Conservation (phyloP, 768 basidiomycete genomes). For the Rhodotorula babjevae region DNA sequence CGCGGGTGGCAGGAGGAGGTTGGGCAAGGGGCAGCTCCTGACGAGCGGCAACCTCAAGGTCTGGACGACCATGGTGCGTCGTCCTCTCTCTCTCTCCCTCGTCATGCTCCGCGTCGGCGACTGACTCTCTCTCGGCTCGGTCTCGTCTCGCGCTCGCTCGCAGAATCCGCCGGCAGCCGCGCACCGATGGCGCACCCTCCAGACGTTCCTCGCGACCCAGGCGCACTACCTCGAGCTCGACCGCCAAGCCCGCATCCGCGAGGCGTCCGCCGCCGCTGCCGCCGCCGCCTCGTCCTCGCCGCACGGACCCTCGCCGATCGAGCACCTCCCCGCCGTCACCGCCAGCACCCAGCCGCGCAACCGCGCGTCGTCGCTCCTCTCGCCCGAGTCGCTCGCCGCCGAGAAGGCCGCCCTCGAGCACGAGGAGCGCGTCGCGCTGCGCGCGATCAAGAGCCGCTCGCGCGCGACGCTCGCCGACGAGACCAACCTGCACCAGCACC, state of each 20-base stretch:
- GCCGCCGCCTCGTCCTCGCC: slow-evolving; percentile 50
- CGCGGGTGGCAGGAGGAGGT: slow-evolving; percentile 20
- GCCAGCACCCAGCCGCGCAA: slow-evolving; percentile 55
- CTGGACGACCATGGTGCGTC: slow-evolving; percentile 55
- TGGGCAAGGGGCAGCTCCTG: slow-evolving; percentile 44
- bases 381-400: slow-evolving; percentile 75
- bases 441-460: slow-evolving; percentile 12
- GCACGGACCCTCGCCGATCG: too few relatives aligned
- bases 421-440: slow-evolving; percentile 32
- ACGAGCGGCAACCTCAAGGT: slow-evolving; percentile 47
- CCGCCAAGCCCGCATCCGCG: slow-evolving; percentile 59
- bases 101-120: too few relatives aligned
- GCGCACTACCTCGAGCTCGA: slow-evolving; percentile 75
- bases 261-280: slow-evolving; percentile 59
- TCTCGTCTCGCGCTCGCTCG: background rate
- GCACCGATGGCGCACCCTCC: slow-evolving; percentile 74
- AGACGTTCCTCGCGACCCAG: slow-evolving; percentile 76
- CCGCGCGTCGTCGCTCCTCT: slow-evolving; percentile 61
- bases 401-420: slow-evolving; percentile 74
- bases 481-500: background rate
- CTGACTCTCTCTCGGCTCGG: too few relatives aligned
- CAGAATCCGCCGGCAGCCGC: slow-evolving; percentile 89
- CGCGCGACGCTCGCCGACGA: slow-evolving; percentile 8
- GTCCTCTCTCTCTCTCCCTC: slow-evolving; percentile 10
- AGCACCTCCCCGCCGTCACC: slow-evolving; percentile 55